These are phyloP conservation scores for Aspergillus fischeri DNA, from an alignment of 2,329 filamentous ascomycete species.

Conservation along the genomic window DNA sequence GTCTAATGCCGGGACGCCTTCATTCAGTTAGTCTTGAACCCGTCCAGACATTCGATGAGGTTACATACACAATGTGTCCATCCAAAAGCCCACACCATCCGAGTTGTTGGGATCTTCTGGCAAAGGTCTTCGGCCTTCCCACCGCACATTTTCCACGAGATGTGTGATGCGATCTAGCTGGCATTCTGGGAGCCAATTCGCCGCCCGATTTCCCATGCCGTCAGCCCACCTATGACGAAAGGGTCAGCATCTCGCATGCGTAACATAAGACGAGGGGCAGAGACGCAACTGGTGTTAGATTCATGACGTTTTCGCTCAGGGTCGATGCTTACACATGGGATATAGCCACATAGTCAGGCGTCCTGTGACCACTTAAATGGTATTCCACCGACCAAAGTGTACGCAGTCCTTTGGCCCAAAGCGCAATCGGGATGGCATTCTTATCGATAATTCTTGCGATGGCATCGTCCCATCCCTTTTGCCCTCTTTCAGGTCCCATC, in stretches of 20 bases:
- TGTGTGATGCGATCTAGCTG: conserved; percentile 11
- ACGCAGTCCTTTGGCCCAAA: conserved; percentile 9
- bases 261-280: too few relatives aligned
- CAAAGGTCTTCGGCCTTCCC: conserved; percentile 6
- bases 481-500: conserved; percentile 7
- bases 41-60: too few relatives aligned
- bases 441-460: conserved; percentile 8
- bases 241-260: too few relatives aligned
- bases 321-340: conserved; percentile 15
- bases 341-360: conserved; percentile 13
- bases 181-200: conserved; percentile 15
- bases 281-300: too few relatives aligned
- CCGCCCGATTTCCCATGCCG: conserved; percentile 14
- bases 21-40: too few relatives aligned
- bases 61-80: conserved; percentile 17
- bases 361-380: conserved; percentile 3
- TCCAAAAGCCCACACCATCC: conserved; percentile 15
- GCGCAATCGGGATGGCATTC: conserved; percentile 10
- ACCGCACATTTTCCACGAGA: conserved; percentile 9
- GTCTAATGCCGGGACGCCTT: conserved; percentile 7
- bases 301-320: too few relatives aligned
- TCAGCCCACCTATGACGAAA: conserved; percentile 12
- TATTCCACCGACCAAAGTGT: conserved; percentile 10
- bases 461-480: conserved; percentile 10
- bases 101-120: conserved; percentile 1